Conservation (phyloP, 148 eudicot species). For the Bassia scoparia region DNA sequence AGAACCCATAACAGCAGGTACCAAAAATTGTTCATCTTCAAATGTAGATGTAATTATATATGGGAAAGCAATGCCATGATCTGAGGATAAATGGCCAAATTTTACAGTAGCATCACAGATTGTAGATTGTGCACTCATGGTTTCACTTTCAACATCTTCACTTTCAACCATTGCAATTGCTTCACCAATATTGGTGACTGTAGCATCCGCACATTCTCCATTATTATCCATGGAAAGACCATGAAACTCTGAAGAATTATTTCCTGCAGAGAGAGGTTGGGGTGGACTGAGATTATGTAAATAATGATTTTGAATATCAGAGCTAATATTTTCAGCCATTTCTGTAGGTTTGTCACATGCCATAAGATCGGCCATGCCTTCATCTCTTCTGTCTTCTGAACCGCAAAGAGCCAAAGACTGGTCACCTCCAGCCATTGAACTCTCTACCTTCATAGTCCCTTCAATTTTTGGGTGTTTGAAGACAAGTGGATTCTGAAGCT, state of each 20-base stretch:
- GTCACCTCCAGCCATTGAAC: constrained; percentile 8
- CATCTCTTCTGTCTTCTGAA: constrained; percentile 23
- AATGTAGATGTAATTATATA: not conserved
- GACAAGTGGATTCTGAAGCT: constrained; percentile 11
- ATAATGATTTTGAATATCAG: constrained; percentile 22
- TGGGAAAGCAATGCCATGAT: not conserved
- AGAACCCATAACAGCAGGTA: not conserved
- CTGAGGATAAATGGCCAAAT: constrained; percentile 4
- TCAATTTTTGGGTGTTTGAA: constrained; percentile 14
- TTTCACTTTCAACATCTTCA: constrained; percentile 7
- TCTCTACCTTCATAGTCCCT: constrained; percentile 4
- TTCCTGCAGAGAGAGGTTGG: no score
- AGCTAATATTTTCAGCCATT: constrained; percentile 20
- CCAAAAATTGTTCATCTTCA: constrained; percentile 6
- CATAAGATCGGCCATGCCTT: constrained; percentile 17
- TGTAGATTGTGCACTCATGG: not conserved
- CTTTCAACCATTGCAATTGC: constrained; percentile 2
- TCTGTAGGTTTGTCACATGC: constrained; percentile 31
- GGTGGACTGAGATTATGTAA: constrained; percentile 12
- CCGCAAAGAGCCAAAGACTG: constrained; percentile 15
- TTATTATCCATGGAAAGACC: constrained; percentile 19
- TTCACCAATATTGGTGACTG: constrained; percentile 13
- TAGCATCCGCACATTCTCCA: not conserved
- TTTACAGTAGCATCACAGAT: not conserved
- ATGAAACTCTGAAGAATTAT: constrained; percentile 4